Conservation (phyloP, 2,329 filamentous ascomycete genomes). For the Bimuria novae-zelandiae region DNA sequence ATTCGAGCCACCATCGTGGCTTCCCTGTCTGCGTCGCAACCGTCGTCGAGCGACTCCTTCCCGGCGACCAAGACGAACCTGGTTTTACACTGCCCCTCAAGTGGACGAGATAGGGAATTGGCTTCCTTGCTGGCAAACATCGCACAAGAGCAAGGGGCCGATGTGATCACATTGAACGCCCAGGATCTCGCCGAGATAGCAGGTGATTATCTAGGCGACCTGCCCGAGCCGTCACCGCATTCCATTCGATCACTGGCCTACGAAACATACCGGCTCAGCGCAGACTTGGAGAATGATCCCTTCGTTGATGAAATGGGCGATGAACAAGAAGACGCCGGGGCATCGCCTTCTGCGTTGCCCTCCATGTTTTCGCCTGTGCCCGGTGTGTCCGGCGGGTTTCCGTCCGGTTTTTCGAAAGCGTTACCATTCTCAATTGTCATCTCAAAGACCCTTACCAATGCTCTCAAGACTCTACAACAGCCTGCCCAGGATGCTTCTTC, state of each 20-base stretch:
- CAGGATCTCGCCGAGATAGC: constrained; percentile 72
- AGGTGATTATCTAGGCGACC: constrained; percentile 71
- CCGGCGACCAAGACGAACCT: constrained; percentile 60
- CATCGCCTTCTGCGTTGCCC: constrained; percentile 18
- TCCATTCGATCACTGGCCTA: constrained; percentile 57
- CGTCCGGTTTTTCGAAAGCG: no score
- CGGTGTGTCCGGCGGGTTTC: no score
- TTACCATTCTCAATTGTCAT: constrained; percentile 25
- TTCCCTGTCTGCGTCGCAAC: constrained; percentile 47
- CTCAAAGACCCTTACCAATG: constrained; percentile 24
- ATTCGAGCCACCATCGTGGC: constrained; percentile 57
- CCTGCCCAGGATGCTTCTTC: constrained; percentile 16
- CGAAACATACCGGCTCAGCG: constrained; percentile 55
- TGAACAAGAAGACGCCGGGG: constrained; percentile 44
- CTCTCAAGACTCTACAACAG: constrained; percentile 18
- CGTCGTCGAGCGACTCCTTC: constrained; percentile 50
- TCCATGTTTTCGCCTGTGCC: no score
- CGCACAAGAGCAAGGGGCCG: constrained; percentile 65
- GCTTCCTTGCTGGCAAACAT: constrained; percentile 66
- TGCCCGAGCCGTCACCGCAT: constrained; percentile 54
- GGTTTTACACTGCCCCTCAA: constrained; percentile 62
- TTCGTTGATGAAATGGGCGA: constrained; percentile 39
- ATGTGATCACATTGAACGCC: constrained; percentile 70
- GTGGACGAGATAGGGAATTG: constrained; percentile 59
- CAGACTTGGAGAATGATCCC: constrained; percentile 26